phyloP scores from a whole-genome alignment of 441 rosid genomes.

The Biscutella auriculata region DNA sequence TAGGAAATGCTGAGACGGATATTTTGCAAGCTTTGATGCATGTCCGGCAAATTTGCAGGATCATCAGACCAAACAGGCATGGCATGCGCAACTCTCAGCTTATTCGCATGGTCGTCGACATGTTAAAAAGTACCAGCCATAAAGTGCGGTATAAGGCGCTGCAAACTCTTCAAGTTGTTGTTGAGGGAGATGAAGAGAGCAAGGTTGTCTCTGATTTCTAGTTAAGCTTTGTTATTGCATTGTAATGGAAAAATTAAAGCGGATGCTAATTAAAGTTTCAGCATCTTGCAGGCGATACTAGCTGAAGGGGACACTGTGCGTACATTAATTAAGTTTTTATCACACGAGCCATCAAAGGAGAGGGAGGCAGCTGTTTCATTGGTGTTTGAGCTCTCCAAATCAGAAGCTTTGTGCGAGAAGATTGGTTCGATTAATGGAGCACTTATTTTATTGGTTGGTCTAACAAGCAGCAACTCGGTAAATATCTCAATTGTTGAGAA shows the following conservation, averaged over 20 bases:
- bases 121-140: conserved; percentile 68
- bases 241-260: not conserved
- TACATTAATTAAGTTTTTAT: conserved; percentile 75
- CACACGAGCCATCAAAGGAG: conserved; percentile 76
- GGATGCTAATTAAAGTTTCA: conserved; percentile 7
- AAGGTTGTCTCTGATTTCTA: conserved; percentile 46
- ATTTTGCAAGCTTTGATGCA: conserved; percentile 51
- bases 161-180: conserved; percentile 66
- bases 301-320: conserved; percentile 91
- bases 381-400: conserved; percentile 86
- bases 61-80: conserved; percentile 50
- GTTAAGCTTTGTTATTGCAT: conserved; percentile 3
- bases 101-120: conserved; percentile 62
- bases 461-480: conserved; percentile 82
- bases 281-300: conserved; percentile 53
- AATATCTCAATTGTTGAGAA: conserved; percentile 67
- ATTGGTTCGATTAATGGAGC: conserved; percentile 90
- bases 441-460: conserved; percentile 81
- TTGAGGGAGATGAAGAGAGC: conserved; percentile 75
- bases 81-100: conserved; percentile 54
- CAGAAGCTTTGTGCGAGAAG: conserved; percentile 80
- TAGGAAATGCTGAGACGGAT: conserved; percentile 57
- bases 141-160: conserved; percentile 63
- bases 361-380: conserved; percentile 88
- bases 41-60: conserved; percentile 52